Percentiles rank a stretch among this genome's conserved stretches.
These are phyloP conservation scores for Fusarium tuaranense DNA, from an alignment of 2,329 filamentous ascomycete species.

Conservation along the genomic window DNA sequence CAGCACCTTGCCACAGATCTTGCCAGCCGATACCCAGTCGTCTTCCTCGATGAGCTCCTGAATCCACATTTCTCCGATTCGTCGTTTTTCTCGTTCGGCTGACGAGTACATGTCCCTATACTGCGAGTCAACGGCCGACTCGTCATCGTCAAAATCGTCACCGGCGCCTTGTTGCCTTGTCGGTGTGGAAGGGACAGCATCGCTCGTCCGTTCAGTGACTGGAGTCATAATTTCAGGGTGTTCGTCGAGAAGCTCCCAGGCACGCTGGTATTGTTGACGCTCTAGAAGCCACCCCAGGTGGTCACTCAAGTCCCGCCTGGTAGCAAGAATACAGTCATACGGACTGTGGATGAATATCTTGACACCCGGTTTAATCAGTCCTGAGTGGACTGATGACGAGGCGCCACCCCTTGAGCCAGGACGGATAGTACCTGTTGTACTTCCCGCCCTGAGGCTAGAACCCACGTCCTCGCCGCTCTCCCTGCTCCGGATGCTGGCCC, in stretches of 20 bases:
- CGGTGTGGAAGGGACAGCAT: slow-evolving; percentile 55
- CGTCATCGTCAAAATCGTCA: slow-evolving; percentile 82
- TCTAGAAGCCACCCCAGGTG: slow-evolving; percentile 89
- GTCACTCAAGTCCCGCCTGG: slow-evolving; percentile 87
- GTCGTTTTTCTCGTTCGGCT: slow-evolving; percentile 86
- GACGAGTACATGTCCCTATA: slow-evolving; percentile 70
- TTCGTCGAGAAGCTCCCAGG: slow-evolving; percentile 90
- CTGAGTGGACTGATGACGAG: slow-evolving; percentile 60
- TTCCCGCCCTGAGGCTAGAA: slow-evolving; percentile 60
- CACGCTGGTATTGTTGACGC: slow-evolving; percentile 82
- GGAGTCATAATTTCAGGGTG: slow-evolving; percentile 79
- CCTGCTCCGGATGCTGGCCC: slow-evolving; percentile 77
- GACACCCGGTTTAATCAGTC: slow-evolving; percentile 66
- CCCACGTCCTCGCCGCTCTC: slow-evolving; percentile 69
- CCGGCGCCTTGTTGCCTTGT: slow-evolving; percentile 54
- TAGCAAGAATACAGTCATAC: slow-evolving; percentile 94
- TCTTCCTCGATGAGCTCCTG: slow-evolving; percentile 81
- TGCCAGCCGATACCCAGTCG: slow-evolving; percentile 82
- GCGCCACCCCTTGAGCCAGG: slow-evolving; percentile 42
- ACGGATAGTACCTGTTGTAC: slow-evolving; percentile 47
- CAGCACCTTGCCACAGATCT: slow-evolving; percentile 85
- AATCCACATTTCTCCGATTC: slow-evolving; percentile 94
- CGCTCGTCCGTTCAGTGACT: slow-evolving; percentile 53
- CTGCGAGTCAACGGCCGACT: slow-evolving; percentile 66
- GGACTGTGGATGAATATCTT: slow-evolving; percentile 96